Percentiles rank a stretch among this genome's conserved stretches.
Conservation (phyloP, 202 grass and related monocot genomes). For the Panicum hallii region DNA sequence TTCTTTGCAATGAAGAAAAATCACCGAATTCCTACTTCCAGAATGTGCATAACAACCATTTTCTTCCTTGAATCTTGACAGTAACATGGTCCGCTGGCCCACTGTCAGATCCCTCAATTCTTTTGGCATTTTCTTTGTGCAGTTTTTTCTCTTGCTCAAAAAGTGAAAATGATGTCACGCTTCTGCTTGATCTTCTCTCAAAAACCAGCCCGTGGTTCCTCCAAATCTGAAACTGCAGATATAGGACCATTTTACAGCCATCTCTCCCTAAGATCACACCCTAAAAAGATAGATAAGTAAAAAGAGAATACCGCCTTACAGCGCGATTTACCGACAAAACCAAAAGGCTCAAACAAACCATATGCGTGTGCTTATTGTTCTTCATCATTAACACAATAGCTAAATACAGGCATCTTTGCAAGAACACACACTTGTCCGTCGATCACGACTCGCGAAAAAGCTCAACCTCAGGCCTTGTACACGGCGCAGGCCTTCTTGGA, state of each 20-base stretch:
- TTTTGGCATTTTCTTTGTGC: not conserved
- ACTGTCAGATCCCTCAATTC: not conserved
- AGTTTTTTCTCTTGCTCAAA: not conserved
- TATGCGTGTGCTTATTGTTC: constrained; percentile 50
- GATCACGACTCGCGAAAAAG: not conserved
- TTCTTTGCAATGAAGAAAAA: not conserved
- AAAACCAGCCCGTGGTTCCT: not conserved
- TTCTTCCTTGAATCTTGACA: not conserved
- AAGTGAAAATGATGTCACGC: too few relatives aligned
- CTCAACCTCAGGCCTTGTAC: constrained; percentile 27
- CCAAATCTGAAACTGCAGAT: not conserved
- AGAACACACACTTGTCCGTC: not conserved
- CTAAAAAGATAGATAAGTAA: too few relatives aligned
- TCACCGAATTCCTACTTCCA: not conserved
- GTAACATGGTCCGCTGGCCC: too few relatives aligned
- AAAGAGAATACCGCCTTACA: not conserved
- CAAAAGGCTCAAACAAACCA: constrained; percentile 30
- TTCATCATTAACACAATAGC: constrained; percentile 32
- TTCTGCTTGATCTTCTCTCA: not conserved
- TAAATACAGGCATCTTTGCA: constrained; percentile 43
- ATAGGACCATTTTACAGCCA: constrained; percentile 1
- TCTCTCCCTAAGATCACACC: not conserved
- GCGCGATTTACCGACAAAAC: constrained; percentile 40
- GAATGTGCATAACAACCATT: not conserved
- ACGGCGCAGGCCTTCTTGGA: constrained; percentile 63